Base-by-base conservation (phyloP, 2,329 filamentous ascomycete species). In the Colletotrichum godetiae region DNA sequence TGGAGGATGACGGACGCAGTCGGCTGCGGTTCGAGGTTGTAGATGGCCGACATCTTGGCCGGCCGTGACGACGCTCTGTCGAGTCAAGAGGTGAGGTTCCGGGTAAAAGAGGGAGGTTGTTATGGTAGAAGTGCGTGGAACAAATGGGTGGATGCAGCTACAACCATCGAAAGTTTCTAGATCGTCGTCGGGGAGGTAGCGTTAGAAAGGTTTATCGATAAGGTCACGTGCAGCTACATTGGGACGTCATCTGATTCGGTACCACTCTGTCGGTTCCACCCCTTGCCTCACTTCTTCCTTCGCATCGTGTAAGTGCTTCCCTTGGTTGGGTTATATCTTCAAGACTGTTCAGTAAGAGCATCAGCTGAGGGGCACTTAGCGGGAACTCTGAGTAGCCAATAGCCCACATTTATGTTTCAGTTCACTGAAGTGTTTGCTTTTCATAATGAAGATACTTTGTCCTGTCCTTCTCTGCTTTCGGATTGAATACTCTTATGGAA, bases 11-110 rank as follows among this genome's bases (percentile, higher is more conserved):
- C 95, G 76, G 97, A 98, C 27, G 94, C 97, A 71, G 96, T 98
- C 58, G 97, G 95, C 80, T 96, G 95, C 65, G 97, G 96, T 84
- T 98, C 96, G 79, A 97, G 94, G 78, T 97, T 97, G 84, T 98
- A 98, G 71, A 95, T 92, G 57, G 94, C 88, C 70, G 95, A 96
- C 96, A 98, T 98, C 53, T 57, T 75, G 37, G 27, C n/a, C 65
- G 33, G 57, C 57, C 55, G 53, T 35, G 15, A 31, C 42, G 11
- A 65, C 19, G 35, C 15, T 11, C 29, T 37, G 24, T 42, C 13
- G 13, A 19, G 6, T 49, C 2, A 10, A 33, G 10, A 22, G 27
- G 31, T 19, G 22, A 11, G 27, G 22, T 31, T 11, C 1, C 22
- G 5, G 13, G 6, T 33, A 4, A 15, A 42, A 1, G 55, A 37